Percentiles rank a stretch among this genome's conserved stretches.
Evolutionary conservation across 306 rosid species (phyloP).

Genomic region (Acacia melanoxylon): DNA sequence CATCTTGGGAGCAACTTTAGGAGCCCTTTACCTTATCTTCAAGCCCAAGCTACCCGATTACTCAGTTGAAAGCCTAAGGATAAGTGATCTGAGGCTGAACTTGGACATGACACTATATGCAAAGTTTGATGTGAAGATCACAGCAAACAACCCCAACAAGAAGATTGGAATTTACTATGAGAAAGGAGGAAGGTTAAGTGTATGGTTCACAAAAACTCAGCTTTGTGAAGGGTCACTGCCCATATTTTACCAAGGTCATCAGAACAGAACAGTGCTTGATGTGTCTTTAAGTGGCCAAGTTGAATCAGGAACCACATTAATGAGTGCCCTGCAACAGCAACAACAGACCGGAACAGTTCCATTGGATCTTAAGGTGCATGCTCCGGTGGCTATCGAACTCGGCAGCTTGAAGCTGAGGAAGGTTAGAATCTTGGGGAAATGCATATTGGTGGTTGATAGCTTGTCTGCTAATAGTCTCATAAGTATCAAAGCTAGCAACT

Average conservation of each 20-base stretch:
- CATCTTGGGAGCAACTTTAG: conserved; percentile 43
- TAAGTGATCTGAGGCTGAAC: conserved; percentile 53
- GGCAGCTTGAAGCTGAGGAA: conserved; percentile 59
- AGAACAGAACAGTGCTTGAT: conserved; percentile 47
- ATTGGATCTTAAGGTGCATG: conserved; percentile 51
- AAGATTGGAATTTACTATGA: conserved; percentile 62
- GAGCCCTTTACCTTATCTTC: conserved; percentile 54
- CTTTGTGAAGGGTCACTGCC: conserved; percentile 63
- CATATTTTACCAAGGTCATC: conserved; percentile 64
- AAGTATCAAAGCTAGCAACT: conserved; percentile 57
- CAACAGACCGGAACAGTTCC: conserved; percentile 59
- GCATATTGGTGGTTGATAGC: conserved; percentile 64
- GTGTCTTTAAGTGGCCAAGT: conserved; percentile 57
- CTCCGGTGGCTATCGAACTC: conserved; percentile 52
- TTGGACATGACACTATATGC: conserved; percentile 57
- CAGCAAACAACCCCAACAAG: conserved; percentile 54
- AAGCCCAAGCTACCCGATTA: conserved; percentile 54
- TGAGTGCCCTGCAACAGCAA: conserved; percentile 58
- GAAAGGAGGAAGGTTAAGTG: conserved; percentile 51
- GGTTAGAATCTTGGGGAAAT: conserved; percentile 47
- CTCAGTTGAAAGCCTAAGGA: conserved; percentile 48
- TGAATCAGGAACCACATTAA: conserved; percentile 46
- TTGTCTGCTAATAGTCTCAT: conserved; percentile 45
- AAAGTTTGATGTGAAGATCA: conserved; percentile 54
- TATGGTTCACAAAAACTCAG: conserved; percentile 52